Base-by-base conservation (phyloP, 331 rosid genomes). In the Erythrophleum ivorense region DNA sequence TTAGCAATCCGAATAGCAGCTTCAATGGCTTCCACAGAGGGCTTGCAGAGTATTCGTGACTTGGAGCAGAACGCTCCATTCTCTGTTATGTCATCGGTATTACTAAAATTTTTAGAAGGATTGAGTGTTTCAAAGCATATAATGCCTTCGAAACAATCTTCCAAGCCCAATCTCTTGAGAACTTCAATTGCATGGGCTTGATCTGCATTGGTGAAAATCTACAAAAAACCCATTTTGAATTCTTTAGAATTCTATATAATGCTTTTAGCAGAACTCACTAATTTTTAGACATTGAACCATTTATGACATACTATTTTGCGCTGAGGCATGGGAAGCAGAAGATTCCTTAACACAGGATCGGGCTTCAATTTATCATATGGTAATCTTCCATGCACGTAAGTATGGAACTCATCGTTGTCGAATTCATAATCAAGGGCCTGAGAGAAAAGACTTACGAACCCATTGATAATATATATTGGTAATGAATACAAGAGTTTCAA, bases 121-220 rank as follows among this genome's bases (percentile, higher is more conserved):
- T 94, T 94, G 31, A 94, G 95, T 19, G 94, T 94, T 84, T 94
- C 97, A n/a, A 94, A 92, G 94, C 97, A 91, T 87, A 94, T 87
- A 76, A 92, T 81, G 78, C 95, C 97, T 75, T 90, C 89, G 76
- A 94, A 94, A 82, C 97, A 94, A 67, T 94, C 98, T 81, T 91
- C 95, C 90, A 94, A 77, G 14, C 92, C 89, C 88, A 92, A 70
- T 84, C 90, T 83, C 73, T 76, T 78, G 69, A 92, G 90, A 84
- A 90, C 95, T 89, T 87, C 75, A 80, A 85, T 85, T n/a, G 90
- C 97, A 78, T 94, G 98, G 5, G 84, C 87, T 16, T 86, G 88
- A 83, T 94, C 98, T 40, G 92, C 94, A 31, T 94, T 94, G 63
- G 98, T 94, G 90, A 92, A 92, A 79, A 94, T 82, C 97, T 92